These are phyloP conservation scores for Phytophthora niederhauseri DNA, from an alignment of 352 stramenopile genomes.

Conservation along the genomic window DNA sequence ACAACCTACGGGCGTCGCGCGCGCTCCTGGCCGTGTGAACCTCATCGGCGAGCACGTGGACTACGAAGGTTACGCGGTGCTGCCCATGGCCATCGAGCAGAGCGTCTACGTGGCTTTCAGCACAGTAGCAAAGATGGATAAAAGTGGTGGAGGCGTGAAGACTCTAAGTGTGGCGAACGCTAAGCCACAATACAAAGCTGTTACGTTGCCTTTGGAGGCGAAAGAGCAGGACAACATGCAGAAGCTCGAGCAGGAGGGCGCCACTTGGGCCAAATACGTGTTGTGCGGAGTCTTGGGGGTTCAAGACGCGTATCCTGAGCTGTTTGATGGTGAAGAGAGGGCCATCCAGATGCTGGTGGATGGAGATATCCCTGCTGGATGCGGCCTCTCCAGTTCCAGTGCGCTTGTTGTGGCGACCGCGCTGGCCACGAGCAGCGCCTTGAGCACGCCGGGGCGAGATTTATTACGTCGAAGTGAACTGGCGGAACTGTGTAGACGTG, in stretches of 20 bases:
- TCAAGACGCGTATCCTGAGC: constrained; percentile 14
- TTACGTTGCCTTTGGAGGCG: constrained; percentile 14
- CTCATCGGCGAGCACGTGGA: constrained; percentile 91
- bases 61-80: constrained; percentile 87
- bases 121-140: background rate
- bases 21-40: constrained; percentile 83
- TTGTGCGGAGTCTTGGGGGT: constrained; percentile 42
- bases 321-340: constrained; percentile 12
- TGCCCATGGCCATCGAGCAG: constrained; percentile 82
- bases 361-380: constrained; percentile 67
- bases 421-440: constrained; percentile 39
- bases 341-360: constrained; percentile 65
- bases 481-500: constrained; percentile 55
- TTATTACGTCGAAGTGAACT: constrained; percentile 44
- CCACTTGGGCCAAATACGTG: constrained; percentile 47
- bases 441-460: constrained; percentile 13
- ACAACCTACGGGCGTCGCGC: constrained; percentile 40
- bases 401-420: constrained; percentile 76
- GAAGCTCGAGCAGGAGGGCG: constrained; percentile 10
- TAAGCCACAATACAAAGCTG: constrained; percentile 30
- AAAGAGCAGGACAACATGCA: constrained; percentile 12
- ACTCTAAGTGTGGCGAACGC: constrained; percentile 28
- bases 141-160: background rate
- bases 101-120: constrained; percentile 61
- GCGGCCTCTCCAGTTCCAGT: constrained; percentile 81